Percentiles rank a stretch among this genome's conserved stretches.
These are phyloP conservation scores for Dendrobium officinale DNA, from an alignment of 106 monocot genomes.

Conservation along the genomic window DNA sequence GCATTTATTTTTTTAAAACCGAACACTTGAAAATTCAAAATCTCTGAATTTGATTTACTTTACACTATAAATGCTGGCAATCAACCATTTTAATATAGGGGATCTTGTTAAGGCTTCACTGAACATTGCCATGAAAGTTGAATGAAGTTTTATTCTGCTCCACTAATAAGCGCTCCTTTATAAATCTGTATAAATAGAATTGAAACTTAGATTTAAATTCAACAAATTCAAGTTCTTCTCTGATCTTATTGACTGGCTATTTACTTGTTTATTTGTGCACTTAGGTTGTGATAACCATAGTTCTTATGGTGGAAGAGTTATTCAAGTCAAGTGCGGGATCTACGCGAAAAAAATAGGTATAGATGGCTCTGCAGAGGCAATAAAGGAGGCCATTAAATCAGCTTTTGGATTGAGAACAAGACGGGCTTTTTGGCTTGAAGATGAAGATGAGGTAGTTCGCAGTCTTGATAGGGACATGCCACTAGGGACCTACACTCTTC, in stretches of 20 bases:
- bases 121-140: too few relatives aligned
- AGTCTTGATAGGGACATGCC: slow-evolving; percentile 95
- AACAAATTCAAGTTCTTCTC: neutral
- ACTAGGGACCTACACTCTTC: slow-evolving; percentile 75
- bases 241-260: neutral
- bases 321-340: slow-evolving; percentile 78
- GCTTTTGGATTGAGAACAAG: slow-evolving; percentile 87
- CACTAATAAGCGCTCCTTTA: neutral
- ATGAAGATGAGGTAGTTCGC: slow-evolving; percentile 92
- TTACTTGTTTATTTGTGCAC: neutral
- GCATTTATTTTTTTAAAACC: too few relatives aligned
- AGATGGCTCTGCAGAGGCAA: slow-evolving; percentile 93
- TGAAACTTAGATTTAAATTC: neutral
- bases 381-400: slow-evolving; percentile 91
- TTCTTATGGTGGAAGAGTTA: slow-evolving; percentile 74
- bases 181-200: neutral
- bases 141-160: neutral
- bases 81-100: too few relatives aligned
- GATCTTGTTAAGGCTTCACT: too few relatives aligned
- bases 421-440: slow-evolving; percentile 94
- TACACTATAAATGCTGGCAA: too few relatives aligned
- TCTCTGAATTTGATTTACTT: too few relatives aligned
- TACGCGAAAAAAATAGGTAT: slow-evolving; percentile 87
- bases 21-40: too few relatives aligned
- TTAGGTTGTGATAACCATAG: slow-evolving; percentile 54